These are phyloP conservation scores for Dothistroma pini DNA, from an alignment of 2,329 filamentous ascomycete genomes.

Conservation along the genomic window DNA sequence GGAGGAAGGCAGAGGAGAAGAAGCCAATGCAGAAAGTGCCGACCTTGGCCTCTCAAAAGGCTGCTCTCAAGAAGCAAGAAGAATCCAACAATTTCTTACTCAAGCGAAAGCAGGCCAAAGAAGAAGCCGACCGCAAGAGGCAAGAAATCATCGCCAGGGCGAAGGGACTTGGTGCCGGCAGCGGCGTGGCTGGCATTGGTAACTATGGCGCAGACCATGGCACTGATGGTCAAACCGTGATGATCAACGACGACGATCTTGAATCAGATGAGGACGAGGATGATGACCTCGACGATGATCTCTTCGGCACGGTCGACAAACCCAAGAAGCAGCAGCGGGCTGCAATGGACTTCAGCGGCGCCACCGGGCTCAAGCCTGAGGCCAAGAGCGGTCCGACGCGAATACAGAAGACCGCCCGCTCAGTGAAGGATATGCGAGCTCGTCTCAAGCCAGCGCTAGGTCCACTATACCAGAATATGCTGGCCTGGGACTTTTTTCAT, in stretches of 20 bases:
- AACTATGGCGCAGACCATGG: conserved; percentile 75
- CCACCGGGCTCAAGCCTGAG: conserved; percentile 36
- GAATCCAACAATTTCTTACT: conserved; percentile 62
- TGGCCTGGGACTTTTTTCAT: conserved; percentile 95
- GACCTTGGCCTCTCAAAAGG: conserved; percentile 21
- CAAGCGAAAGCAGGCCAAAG: conserved; percentile 69
- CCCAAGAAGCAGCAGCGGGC: conserved; percentile 41
- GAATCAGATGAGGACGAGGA: conserved; percentile 39
- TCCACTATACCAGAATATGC: conserved; percentile 75
- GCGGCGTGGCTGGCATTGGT: conserved; percentile 68
- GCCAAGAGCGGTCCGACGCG: conserved; percentile 70
- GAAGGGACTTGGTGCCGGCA: conserved; percentile 64
- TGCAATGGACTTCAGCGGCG: conserved; percentile 30
- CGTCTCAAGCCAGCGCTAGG: conserved; percentile 87
- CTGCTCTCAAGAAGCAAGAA: conserved; percentile 37
- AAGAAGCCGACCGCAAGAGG: conserved; percentile 69
- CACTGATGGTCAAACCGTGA: conserved; percentile 74
- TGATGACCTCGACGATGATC: conserved; percentile 60
- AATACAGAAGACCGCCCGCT: conserved; percentile 75
- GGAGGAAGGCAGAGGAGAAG: conserved; percentile 27
- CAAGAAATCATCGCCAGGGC: conserved; percentile 26
- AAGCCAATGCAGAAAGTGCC: conserved; percentile 29
- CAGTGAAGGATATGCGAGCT: conserved; percentile 89
- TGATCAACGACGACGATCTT: conserved; percentile 73
- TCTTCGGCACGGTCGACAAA: conserved; percentile 52